Evolutionary conservation across 179 eudicot species (phyloP).

Genomic region (Carnegiea gigantea): DNA sequence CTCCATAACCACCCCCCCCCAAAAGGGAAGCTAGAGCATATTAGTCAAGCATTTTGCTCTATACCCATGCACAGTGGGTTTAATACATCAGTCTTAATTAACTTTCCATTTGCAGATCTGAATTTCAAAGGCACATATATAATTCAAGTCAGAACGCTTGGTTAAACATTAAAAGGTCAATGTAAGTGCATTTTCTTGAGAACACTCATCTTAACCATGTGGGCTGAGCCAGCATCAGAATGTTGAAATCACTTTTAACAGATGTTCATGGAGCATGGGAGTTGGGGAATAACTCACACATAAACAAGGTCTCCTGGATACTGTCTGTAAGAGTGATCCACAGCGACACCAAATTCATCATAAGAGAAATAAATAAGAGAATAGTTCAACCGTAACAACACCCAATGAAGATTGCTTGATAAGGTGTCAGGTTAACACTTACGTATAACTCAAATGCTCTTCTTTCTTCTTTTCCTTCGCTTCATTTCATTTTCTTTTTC

Average conservation of each 20-base stretch:
- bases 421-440: background rate
- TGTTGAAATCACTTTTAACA: no score
- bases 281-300: no score
- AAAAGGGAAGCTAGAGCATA: background rate
- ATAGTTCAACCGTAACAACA: no score
- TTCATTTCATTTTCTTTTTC: no score
- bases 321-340: no score
- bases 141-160: background rate
- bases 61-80: background rate
- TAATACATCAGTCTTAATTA: background rate
- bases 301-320: background rate
- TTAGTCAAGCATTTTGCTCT: background rate
- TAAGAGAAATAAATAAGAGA: background rate
- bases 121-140: background rate
- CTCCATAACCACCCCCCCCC: background rate
- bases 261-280: no score
- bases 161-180: background rate
- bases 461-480: background rate
- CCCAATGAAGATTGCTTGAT: no score
- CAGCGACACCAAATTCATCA: background rate
- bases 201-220: no score
- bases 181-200: background rate
- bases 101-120: background rate
- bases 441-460: background rate
- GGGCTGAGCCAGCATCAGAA: no score